Percentiles rank a stretch among this genome's conserved stretches.
Conservation (phyloP, 352 stramenopile species). For the Globisporangium acanthophoron region DNA sequence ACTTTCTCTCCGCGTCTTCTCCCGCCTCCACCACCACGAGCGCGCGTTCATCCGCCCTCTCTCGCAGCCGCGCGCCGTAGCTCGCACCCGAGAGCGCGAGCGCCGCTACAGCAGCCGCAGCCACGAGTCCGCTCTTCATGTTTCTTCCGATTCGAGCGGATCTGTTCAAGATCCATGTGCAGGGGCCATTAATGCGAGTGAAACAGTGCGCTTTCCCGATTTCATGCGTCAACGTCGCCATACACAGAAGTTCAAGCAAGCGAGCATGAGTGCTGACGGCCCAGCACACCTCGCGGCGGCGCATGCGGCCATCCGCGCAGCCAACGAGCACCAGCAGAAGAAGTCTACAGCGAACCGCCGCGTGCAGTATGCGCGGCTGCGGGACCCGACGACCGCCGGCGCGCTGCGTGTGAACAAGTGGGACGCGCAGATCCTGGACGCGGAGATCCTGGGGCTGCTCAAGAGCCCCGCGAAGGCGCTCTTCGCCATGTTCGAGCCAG, state of each 20-base stretch:
- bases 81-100: conserved; percentile 4
- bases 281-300: conserved; percentile 32
- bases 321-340: background rate
- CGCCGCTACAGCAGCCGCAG: conserved; percentile 14
- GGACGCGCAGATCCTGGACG: conserved; percentile 77
- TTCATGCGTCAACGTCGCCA: background rate
- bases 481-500: conserved; percentile 74
- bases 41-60: conserved; percentile 1
- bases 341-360: conserved; percentile 3
- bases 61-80: background rate
- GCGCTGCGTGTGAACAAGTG: conserved; percentile 79
- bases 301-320: conserved; percentile 33
- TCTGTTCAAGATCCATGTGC: background rate
- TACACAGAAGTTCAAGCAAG: background rate
- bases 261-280: conserved; percentile 11
- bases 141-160: background rate
- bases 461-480: conserved; percentile 72
- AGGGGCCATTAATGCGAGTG: too few species aligned
- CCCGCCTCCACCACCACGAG: conserved; percentile 5
- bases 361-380: conserved; percentile 41
- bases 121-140: conserved; percentile 9
- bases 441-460: conserved; percentile 71
- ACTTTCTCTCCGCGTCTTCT: conserved; percentile 6
- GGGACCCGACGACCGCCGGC: conserved; percentile 23
- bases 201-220: background rate